Percentiles rank a stretch among this genome's conserved stretches.
These are phyloP conservation scores for Ophiognomonia clavigignenti-juglandacearum DNA, from an alignment of 2,329 filamentous ascomycete species.

Conservation along the genomic window DNA sequence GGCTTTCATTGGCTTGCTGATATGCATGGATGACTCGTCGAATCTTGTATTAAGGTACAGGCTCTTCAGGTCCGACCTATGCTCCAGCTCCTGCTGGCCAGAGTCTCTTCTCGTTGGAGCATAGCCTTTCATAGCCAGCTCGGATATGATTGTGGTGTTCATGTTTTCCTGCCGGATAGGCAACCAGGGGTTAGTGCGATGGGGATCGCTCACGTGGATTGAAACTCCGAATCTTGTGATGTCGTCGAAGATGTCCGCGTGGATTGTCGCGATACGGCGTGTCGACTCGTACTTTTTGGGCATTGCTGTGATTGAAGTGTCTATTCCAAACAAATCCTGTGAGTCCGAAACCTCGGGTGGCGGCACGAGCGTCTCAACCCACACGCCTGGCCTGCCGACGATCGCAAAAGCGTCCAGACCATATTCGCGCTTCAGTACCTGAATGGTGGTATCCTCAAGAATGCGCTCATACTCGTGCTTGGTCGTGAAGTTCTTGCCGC, in stretches of 20 bases:
- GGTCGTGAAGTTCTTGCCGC: not conserved
- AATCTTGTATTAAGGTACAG: conserved; percentile 5
- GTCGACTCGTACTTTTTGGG: too few relatives aligned
- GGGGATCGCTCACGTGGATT: conserved; percentile 13
- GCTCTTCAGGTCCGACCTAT: not conserved
- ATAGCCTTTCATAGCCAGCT: conserved; percentile 1
- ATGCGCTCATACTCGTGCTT: conserved; percentile 10
- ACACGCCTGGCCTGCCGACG: conserved; percentile 7
- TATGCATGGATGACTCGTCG: not conserved
- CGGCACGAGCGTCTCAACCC: conserved; percentile 10
- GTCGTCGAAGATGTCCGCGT: conserved; percentile 3
- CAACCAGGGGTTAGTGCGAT: conserved; percentile 8
- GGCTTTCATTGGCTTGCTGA: not conserved
- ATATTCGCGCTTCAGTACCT: conserved; percentile 8
- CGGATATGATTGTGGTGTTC: conserved; percentile 11
- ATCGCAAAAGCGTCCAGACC: conserved; percentile 4
- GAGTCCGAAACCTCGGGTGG: not conserved
- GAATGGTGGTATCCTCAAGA: conserved; percentile 10
- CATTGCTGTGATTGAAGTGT: not conserved
- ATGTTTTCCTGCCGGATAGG: conserved; percentile 4
- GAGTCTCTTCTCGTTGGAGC: not conserved
- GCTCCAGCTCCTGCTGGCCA: not conserved
- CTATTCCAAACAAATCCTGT: too few relatives aligned
- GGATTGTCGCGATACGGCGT: conserved; percentile 13
- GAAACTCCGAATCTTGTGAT: conserved; percentile 14